Percentiles rank a stretch among this genome's conserved stretches.
These are phyloP conservation scores for Musa troglodytarum DNA, from an alignment of 176 grass and related monocot species.

Conservation along the genomic window DNA sequence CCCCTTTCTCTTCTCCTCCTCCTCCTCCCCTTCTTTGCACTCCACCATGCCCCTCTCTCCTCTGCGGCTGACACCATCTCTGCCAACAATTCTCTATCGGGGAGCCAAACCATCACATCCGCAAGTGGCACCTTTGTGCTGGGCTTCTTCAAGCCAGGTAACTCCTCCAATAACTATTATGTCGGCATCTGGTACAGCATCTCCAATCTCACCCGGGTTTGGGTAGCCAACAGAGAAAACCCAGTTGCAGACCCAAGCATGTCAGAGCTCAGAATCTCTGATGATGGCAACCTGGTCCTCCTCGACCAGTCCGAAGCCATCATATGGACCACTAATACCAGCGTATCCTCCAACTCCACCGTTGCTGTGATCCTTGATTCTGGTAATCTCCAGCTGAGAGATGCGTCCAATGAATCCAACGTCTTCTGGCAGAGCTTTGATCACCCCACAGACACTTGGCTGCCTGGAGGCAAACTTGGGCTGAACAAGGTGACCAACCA, in stretches of 20 bases:
- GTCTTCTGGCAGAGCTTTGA: slow-evolving; percentile 52
- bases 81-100: slow-evolving; percentile 27
- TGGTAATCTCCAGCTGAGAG: slow-evolving; percentile 45
- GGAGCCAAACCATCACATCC: slow-evolving; percentile 32
- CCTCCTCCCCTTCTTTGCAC: neutral
- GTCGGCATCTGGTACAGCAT: slow-evolving; percentile 52
- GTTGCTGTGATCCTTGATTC: slow-evolving; percentile 35
- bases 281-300: slow-evolving; percentile 36
- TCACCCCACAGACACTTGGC: slow-evolving; percentile 47
- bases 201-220: slow-evolving; percentile 21
- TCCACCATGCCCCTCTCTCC: slow-evolving; percentile 6
- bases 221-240: slow-evolving; percentile 43
- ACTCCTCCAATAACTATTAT: slow-evolving; percentile 24
- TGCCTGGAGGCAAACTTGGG: slow-evolving; percentile 44
- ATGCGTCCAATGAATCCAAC: slow-evolving; percentile 23
- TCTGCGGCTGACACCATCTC: slow-evolving; percentile 23
- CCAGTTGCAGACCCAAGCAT: slow-evolving; percentile 29
- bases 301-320: slow-evolving; percentile 7
- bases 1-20: neutral
- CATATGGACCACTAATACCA: slow-evolving; percentile 35
- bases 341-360: neutral
- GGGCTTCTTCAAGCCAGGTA: slow-evolving; percentile 38
- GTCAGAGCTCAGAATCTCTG: slow-evolving; percentile 20
- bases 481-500: slow-evolving; percentile 36
- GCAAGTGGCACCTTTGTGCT: slow-evolving; percentile 32